Evolutionary conservation across 208 protist genomes (phyloP), one percentile per base, ranked within the genome.

Genomic region (Leishmania tarentolae): DNA sequence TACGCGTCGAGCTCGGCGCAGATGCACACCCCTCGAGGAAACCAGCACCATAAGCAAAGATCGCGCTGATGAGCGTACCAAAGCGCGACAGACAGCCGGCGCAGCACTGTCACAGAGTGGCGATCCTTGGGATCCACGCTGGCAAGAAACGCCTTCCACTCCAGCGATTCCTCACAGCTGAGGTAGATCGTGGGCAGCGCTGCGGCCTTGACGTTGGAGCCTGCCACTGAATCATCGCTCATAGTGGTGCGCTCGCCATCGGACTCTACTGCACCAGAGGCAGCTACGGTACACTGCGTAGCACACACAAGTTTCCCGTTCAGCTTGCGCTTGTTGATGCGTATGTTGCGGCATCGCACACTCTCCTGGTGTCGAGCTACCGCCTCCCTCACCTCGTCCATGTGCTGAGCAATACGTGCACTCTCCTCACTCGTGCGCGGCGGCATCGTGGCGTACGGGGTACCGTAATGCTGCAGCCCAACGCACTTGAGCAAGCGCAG

Each of bases 41-140:
- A 90, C 93, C 93, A 97, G 83, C 93, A 97, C 87, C 86, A 95
- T 61, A 97, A 78, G 72, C 93, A 97, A 50, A 90, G 11, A 50
- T 84, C 77, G 31, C 83, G 83, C 31, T 76, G 72, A 76, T 90
- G 83, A 8, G 93, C 89, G 0, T 78, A 78, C 91, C 87, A 94
- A 15, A 97, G 77, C 59, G 79, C 75, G 31, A 88, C 52, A 8
- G 86, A 90, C 2, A 97, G 84, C 17, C 90, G 86, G 21, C 93
- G 85, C 28, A 71, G 76, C 13, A 94, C 93, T 42, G 93, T 90
- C 15, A 88, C 91, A n/a, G 50, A 40, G 53, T 93, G 87, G 0
- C 93, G 87, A 56, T 88, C 76, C n/a, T 79, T 68, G 24, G 71
- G 69, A 2, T 81, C 81, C 4, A 88, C 46, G 31, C 84, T 86